Base-by-base conservation (phyloP, 345 rosid species). In the Acer campestre region DNA sequence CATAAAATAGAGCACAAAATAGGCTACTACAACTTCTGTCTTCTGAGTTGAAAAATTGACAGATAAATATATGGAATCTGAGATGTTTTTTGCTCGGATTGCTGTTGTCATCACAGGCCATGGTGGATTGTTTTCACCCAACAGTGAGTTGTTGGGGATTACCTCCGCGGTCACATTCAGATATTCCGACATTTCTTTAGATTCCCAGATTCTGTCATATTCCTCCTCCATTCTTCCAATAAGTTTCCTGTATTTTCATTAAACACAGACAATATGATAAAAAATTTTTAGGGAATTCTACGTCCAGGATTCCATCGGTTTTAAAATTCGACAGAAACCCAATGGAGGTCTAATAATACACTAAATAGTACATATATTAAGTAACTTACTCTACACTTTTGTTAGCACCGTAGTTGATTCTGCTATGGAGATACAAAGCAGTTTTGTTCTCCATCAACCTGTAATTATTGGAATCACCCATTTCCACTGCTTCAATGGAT, bases 401-500 rank as follows among this genome's bases (percentile, higher is more conserved):
- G 31, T 74, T 68, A 9, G 74, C 75, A 8, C 82, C 78, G 42
- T 65, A 74, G 61, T 74, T 71, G 13, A 68, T 77, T 11, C 62
- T 65, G 59, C 71, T 75, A 46, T 65, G 73, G 16, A n/a, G 67
- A 44, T 68, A 69, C 77, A 77, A 73, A 12, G 82, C 82, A 22
- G 46, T 55, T 13, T 80, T 66, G 20, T 74, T 68, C 9, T 65
- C 46, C 83, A 86, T 78, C 29, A 74, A 25, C 10, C 53, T 18
- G 6, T 86, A 86, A 42, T 46, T 66, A 7, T 48, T 22, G 10
- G 22, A 6, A 17, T 23, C 51, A 0, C 3, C 12, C 72, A 69
- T 16, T 13, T 55, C n/a, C 9, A 16, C 51, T 16, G 82, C 73
- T 73, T 86, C 84, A 61, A 84, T 73, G 14, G 72, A 65, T 10